Base-by-base conservation (phyloP, 768 basidiomycete genomes). In the Podaxis sp. region DNA sequence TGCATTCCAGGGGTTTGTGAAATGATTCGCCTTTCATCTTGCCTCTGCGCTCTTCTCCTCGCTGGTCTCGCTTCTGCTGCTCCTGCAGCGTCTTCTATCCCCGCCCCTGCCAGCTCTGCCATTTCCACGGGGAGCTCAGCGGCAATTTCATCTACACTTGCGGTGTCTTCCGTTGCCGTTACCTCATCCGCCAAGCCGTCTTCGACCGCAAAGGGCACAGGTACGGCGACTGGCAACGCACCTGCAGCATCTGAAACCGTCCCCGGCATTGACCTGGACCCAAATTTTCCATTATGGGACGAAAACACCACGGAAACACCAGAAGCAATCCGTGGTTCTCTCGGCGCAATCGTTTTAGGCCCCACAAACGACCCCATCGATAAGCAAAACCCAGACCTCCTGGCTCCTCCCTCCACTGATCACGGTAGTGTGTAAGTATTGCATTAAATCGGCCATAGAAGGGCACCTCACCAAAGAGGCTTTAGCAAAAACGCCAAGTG, bases 401-500 rank as follows among this genome's bases (percentile, higher is more conserved):
- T 81, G 50, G 81, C 80, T 15, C 78, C 80, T 28, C 83, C 78
- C 28, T 76, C 74, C 2, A 82, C 77, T 6, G 82, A 84, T 66
- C 67, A 75, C 57, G 80, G 81, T 36, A 74, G 69, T 62, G 67
- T 82, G 80, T 80, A 66, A 44, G 80, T 71, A 28, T n/a, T 13
- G 1, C 60, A 28, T 5, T 11, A 40, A 28, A 36, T 46, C 51
- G 20, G 12, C 41, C 40, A 22, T 50, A 44, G 15, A 36, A 41
- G 38, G 17, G 30, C 22, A 57, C 30, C 22, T 63, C 48, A n/a
- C 11, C 20, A 38, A 17, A 12, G 26, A 12, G n/a, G 33, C 46
- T 38, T 30, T 62, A 84, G 83, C 1, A 51, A 64, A 6, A 84
- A 85, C 63, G 77, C 80, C 26, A 85, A 86, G 68, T 86, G 86